Percentiles rank a stretch among this genome's conserved stretches.
Conservation (phyloP, 768 basidiomycete species). For the Tylopilus plumbeoviolaceoides region DNA sequence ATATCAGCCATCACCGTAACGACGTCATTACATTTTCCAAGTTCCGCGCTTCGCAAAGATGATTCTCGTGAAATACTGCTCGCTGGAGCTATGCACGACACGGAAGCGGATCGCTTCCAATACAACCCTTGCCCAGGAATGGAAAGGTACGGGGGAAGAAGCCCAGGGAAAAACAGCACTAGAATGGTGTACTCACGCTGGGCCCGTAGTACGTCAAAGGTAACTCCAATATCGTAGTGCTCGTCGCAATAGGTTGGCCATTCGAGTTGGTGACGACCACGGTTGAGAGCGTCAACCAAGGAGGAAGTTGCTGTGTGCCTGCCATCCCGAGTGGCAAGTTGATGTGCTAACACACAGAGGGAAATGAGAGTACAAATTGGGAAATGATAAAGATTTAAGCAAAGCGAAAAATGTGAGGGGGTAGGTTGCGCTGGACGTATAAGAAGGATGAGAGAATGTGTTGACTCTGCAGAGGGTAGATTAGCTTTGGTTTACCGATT, state of each 20-base stretch:
- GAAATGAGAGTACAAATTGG: slow-evolving; percentile 9
- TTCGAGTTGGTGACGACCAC: slow-evolving; percentile 49
- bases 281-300: slow-evolving; percentile 64
- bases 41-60: neutral
- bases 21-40: slow-evolving; percentile 9
- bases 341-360: neutral
- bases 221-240: slow-evolving; percentile 55
- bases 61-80: neutral
- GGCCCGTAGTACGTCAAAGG: slow-evolving; percentile 83
- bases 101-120: neutral
- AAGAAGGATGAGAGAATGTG: slow-evolving; percentile 24
- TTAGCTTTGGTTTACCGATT: neutral
- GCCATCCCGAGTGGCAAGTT: slow-evolving; percentile 23
- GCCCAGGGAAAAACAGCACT: neutral
- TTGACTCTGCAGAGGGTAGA: slow-evolving; percentile 13
- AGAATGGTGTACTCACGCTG: slow-evolving; percentile 50
- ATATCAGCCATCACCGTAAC: slow-evolving; percentile 12
- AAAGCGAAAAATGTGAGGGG: neutral
- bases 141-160: neutral
- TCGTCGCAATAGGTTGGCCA: slow-evolving; percentile 53
- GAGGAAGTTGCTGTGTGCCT: slow-evolving; percentile 61
- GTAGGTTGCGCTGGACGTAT: slow-evolving; percentile 1
- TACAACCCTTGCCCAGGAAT: neutral
- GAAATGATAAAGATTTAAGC: slow-evolving; percentile 2
- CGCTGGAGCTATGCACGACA: neutral